Conservation (phyloP, 164 flowering plant genomes). For the Kingdonia uniflora region DNA sequence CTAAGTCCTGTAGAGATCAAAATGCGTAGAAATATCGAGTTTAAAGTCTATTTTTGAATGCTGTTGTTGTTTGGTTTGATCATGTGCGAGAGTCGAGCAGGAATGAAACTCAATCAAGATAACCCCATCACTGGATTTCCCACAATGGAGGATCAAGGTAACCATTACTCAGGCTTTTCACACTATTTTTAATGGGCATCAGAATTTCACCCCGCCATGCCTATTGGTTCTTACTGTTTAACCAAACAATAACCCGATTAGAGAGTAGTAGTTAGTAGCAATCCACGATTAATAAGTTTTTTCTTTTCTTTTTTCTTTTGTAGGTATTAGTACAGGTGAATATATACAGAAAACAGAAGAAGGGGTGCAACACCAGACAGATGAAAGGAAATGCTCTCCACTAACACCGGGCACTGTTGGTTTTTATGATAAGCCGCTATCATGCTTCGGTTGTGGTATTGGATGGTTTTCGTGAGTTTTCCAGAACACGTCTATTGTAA, state of each 20-base stretch:
- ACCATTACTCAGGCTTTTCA: background rate
- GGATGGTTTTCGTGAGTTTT: constrained; percentile 23
- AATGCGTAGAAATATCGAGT: too few relatives aligned
- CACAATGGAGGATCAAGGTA: constrained; percentile 6
- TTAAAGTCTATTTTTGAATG: too few relatives aligned
- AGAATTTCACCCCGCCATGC: background rate
- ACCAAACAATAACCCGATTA: too few relatives aligned
- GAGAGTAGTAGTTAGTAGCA: too few relatives aligned
- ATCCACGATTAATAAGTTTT: too few relatives aligned
- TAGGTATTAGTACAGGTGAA: background rate
- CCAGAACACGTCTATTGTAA: background rate
- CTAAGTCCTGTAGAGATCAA: too few relatives aligned
- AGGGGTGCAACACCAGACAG: background rate
- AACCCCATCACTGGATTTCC: background rate
- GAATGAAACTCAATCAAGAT: background rate
- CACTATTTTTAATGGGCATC: background rate
- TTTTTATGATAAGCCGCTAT: constrained; percentile 12
- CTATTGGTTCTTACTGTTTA: background rate
- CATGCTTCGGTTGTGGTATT: constrained; percentile 23
- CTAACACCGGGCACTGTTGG: background rate
- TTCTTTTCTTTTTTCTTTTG: too few relatives aligned
- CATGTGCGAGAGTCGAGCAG: background rate
- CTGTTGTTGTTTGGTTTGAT: background rate
- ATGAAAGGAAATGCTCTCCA: constrained; percentile 4
- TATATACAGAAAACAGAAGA: background rate